phyloP scores from a whole-genome alignment of 345 rosid species.

The Bruguiera sexangula region DNA sequence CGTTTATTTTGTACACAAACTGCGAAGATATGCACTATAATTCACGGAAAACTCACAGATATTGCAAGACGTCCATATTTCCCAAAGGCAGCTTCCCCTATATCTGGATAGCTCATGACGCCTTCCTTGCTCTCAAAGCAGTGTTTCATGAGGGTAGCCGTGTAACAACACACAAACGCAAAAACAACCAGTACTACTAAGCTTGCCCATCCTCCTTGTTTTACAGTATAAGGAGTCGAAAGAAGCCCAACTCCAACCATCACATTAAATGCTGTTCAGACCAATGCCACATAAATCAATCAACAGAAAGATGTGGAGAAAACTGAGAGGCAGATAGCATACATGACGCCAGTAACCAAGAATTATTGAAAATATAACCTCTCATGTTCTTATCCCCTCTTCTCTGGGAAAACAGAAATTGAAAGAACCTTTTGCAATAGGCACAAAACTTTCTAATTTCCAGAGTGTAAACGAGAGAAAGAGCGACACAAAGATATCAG shows the following conservation, averaged over 20 bases:
- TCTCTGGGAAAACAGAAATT: not conserved
- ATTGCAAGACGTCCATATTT: slow-evolving; percentile 72
- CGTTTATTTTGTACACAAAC: not conserved
- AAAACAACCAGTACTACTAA: slow-evolving; percentile 51
- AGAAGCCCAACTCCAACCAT: slow-evolving; percentile 94
- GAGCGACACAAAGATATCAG: not conserved
- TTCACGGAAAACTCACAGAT: slow-evolving; percentile 49
- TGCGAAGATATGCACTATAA: not conserved
- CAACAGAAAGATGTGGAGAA: not conserved
- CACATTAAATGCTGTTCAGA: slow-evolving; percentile 61
- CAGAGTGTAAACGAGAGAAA: too few species aligned
- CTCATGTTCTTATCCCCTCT: too few species aligned
- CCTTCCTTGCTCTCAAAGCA: slow-evolving; percentile 84
- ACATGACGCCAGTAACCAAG: too few species aligned
- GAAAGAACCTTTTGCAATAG: too few species aligned
- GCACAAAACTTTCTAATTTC: too few species aligned
- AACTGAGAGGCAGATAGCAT: too few species aligned
- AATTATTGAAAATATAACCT: too few species aligned
- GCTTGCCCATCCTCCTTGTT: slow-evolving; percentile 85
- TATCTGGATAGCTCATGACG: slow-evolving; percentile 72
- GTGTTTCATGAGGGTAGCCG: slow-evolving; percentile 72
- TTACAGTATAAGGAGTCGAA: slow-evolving; percentile 73
- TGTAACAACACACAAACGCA: slow-evolving; percentile 69
- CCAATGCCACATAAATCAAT: not conserved
- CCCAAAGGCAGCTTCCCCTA: slow-evolving; percentile 96